Evolutionary conservation across 371 early-diverging fungal species (phyloP).

Genomic region (Rhizopus sp.): DNA sequence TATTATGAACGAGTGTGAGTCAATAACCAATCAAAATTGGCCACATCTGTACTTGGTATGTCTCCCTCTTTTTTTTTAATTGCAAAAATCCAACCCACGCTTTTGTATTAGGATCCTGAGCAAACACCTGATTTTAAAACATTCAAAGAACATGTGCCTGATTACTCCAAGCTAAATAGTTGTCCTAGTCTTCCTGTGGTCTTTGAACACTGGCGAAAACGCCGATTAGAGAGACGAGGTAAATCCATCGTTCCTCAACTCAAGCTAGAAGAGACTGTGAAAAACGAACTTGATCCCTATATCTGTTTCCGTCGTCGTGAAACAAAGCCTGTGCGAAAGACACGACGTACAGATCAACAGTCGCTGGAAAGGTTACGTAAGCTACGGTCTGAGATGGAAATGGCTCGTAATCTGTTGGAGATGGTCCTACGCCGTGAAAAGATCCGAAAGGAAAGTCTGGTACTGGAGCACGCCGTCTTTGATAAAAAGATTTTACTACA

Average conservation of each 20-base stretch:
- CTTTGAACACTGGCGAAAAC: slow-evolving; percentile 50
- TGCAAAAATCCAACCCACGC: slow-evolving; percentile 21
- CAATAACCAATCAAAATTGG: slow-evolving; percentile 50
- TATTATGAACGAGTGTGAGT: slow-evolving; percentile 80
- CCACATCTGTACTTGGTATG: slow-evolving; percentile 61
- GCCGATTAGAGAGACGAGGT: slow-evolving; percentile 48
- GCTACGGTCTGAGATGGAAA: slow-evolving; percentile 80
- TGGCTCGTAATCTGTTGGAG: slow-evolving; percentile 75
- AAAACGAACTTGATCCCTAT: slow-evolving; percentile 88
- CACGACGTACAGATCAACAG: slow-evolving; percentile 86
- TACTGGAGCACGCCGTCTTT: slow-evolving; percentile 66
- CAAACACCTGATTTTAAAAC: slow-evolving; percentile 19
- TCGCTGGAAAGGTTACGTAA: slow-evolving; percentile 83
- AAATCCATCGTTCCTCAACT: slow-evolving; percentile 65
- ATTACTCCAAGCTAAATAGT: slow-evolving; percentile 11
- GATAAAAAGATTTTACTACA: slow-evolving; percentile 56
- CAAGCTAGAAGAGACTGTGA: slow-evolving; percentile 58
- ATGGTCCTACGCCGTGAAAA: slow-evolving; percentile 82
- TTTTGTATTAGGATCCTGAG: slow-evolving; percentile 21
- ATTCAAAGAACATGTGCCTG: slow-evolving; percentile 18
- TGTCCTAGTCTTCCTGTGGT: slow-evolving; percentile 15
- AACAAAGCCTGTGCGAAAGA: slow-evolving; percentile 84
- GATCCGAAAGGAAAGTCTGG: slow-evolving; percentile 67
- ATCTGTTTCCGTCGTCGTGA: slow-evolving; percentile 97
- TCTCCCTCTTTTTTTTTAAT: not conserved